Evolutionary conservation across 306 rosid species (phyloP), one percentile per base, ranked within the genome.

Genomic region (Boehmeria nivea): DNA sequence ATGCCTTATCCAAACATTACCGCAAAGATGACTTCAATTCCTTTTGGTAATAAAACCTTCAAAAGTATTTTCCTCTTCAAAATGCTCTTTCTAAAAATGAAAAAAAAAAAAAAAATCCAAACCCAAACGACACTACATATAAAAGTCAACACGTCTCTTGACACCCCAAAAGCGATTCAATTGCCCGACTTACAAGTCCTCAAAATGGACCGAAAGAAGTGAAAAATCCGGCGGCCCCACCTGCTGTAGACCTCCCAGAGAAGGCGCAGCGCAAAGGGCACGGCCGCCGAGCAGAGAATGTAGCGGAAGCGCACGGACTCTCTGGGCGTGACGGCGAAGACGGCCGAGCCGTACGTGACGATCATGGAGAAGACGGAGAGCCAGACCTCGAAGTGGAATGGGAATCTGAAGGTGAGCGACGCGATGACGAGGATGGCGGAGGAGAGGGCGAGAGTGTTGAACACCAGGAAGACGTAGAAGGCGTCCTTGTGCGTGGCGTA

Each of bases 381-480:
- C 59, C 51, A 19, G 0, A 69, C 43, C 64, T 65, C 68, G 0
- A 61, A 49, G 10, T 47, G 51, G 27, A 65, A 69, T 31, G 79
- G 79, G 31, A 69, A 73, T 24, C 28, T 58, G 3, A 47, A 18
- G 0, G 77, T 67, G 10, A 74, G 72, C 1, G 28, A 24, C 7
- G 61, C 3, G 10, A 74, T 74, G 20, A 69, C 53, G 12, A 66
- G 48, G 22, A 66, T 44, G 0, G 69, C 52, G 8, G 66, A 42
- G 9, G 74, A 63, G 28, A 78, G 59, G 6, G 77, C 69, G 56
- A 62, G 3, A 18, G 80, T 78, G 47, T 73, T 73, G 6, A 34
- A 66, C 4, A 66, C 1, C 45, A 62, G 60, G 47, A 78, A 78
- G 6, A 66, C 69, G 38, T 42, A 54, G 24, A 57, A 78, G 1